A percentile compares a stretch with the other conserved stretches of the same genome.
phyloP scores from a whole-genome alignment of 345 rosid species.

The Lumnitzera littorea region DNA sequence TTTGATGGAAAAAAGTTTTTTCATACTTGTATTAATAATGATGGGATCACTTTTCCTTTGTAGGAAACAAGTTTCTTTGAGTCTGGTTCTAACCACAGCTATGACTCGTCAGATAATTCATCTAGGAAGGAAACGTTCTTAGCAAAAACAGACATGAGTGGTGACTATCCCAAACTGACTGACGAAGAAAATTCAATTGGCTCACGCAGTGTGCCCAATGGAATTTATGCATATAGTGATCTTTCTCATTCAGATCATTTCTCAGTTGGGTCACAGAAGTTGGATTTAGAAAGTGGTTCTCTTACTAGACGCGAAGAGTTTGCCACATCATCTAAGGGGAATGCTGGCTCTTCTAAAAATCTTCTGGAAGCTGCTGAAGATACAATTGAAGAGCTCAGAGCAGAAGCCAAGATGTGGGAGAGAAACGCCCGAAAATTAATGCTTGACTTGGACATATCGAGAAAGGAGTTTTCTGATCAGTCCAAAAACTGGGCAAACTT shows the following conservation, averaged over 20 bases:
- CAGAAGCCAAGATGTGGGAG: constrained; percentile 56
- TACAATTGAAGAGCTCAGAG: constrained; percentile 32
- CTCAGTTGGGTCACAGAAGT: constrained; percentile 14
- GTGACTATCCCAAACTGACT: constrained; percentile 5
- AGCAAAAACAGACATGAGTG: constrained; percentile 3
- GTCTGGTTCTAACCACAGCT: constrained; percentile 30
- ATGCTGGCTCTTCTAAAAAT: constrained; percentile 29
- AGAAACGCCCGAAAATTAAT: constrained; percentile 36
- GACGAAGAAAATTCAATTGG: constrained; percentile 16
- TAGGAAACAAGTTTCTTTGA: constrained; percentile 26
- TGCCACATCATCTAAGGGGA: constrained; percentile 14
- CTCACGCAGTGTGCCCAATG: constrained; percentile 8
- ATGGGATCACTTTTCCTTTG: neutral
- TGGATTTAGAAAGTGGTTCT: constrained; percentile 17
- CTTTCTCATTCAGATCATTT: constrained; percentile 25
- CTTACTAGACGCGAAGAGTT: constrained; percentile 13
- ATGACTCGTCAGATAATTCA: constrained; percentile 23
- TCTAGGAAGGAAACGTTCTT: constrained; percentile 12
- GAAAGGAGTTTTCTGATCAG: constrained; percentile 35
- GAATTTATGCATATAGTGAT: constrained; percentile 7
- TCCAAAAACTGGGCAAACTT: constrained; percentile 27
- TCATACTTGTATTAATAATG: neutral
- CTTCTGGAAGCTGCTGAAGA: constrained; percentile 44
- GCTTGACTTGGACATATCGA: constrained; percentile 38
- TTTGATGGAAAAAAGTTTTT: neutral